A percentile compares a stretch with the other conserved stretches of the same genome.
These are phyloP conservation scores for Myriosclerotinia scirpicola DNA, from an alignment of 2,329 filamentous ascomycete species.

Conservation along the genomic window DNA sequence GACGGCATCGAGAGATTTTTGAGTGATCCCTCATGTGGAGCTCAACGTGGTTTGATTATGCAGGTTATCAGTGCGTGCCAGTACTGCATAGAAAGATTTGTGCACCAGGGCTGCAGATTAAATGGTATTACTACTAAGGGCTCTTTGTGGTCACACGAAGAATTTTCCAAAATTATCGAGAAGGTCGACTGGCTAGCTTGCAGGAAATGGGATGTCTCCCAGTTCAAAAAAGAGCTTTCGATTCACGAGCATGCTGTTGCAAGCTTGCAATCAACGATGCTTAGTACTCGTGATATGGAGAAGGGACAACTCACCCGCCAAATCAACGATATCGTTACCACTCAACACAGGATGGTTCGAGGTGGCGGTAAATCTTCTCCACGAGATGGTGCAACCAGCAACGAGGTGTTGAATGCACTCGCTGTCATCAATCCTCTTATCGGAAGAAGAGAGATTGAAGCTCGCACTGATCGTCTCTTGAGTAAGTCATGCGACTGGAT, in stretches of 20 bases:
- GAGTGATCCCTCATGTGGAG: constrained; percentile 9
- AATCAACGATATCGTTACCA: constrained; percentile 22
- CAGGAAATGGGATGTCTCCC: constrained; percentile 21
- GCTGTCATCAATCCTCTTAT: constrained; percentile 20
- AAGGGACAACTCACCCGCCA: constrained; percentile 22
- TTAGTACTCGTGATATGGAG: constrained; percentile 8
- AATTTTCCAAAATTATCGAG: constrained; percentile 18
- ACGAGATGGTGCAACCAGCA: constrained; percentile 10
- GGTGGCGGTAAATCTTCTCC: background rate
- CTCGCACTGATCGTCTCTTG: constrained; percentile 22
- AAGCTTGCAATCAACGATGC: constrained; percentile 14
- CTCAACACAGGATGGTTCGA: constrained; percentile 22
- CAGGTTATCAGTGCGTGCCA: constrained; percentile 22
- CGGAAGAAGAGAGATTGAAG: constrained; percentile 19
- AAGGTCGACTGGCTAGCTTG: constrained; percentile 21
- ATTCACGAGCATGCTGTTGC: constrained; percentile 22
- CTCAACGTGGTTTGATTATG: constrained; percentile 22
- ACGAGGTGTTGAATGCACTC: constrained; percentile 19
- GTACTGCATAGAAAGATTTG: constrained; percentile 23
- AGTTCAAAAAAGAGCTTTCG: constrained; percentile 21
- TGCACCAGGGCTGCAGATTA: constrained; percentile 20
- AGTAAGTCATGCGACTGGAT: constrained; percentile 23
- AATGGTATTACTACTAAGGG: constrained; percentile 20
- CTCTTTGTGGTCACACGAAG: constrained; percentile 21
- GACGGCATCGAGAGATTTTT: constrained; percentile 22